Base-by-base conservation (phyloP, 2,329 filamentous ascomycete species). In the Paraphoma sp. region DNA sequence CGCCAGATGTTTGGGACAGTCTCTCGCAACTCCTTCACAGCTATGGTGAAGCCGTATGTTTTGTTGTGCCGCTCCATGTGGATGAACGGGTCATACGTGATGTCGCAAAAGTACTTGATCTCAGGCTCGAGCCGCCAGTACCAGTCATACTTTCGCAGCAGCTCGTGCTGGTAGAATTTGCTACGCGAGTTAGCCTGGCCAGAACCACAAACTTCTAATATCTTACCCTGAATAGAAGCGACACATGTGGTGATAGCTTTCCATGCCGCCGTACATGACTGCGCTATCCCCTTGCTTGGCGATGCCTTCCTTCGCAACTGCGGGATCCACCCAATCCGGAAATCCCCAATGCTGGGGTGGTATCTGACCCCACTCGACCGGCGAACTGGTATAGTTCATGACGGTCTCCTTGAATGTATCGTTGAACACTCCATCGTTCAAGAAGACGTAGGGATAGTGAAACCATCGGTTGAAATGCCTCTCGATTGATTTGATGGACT, bases 91-190 rank as follows among this genome's bases (percentile, higher is more conserved):
- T 99, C 95, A 74, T 99, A 99, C 64, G 95, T 99, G 67, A 99
- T 98, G 76, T 99, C 95, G 79, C 95, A 99, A 82, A 99, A 99
- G 82, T 98, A 99, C 81, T 94, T 97, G 86, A 99, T 98, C 80
- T 99, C 95, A 64, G 95, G 95, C 84, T 99, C 95, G 69, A 99
- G 83, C 62, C 95, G 92, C 95, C 95, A 99, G 83, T 99, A 99
- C 95, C 95, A 99, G 75, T 98, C 93, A 80, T 98, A 99, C 79
- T 98, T 98, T 74, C 91, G 86, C 45, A 99, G 86, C 33, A 98
- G 86, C 63, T 93, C 90, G 75, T 99, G 95, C 78, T 97, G 97
- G 83, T 95, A 99, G 81, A 99, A 99, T 80, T 96, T 95, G 43
- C 92, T 89, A 54, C 31, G 6, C 8, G 30, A 16, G 46, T 74